Evolutionary conservation across 164 flowering plant species (phyloP).

Genomic region (Berberis vulgaris): DNA sequence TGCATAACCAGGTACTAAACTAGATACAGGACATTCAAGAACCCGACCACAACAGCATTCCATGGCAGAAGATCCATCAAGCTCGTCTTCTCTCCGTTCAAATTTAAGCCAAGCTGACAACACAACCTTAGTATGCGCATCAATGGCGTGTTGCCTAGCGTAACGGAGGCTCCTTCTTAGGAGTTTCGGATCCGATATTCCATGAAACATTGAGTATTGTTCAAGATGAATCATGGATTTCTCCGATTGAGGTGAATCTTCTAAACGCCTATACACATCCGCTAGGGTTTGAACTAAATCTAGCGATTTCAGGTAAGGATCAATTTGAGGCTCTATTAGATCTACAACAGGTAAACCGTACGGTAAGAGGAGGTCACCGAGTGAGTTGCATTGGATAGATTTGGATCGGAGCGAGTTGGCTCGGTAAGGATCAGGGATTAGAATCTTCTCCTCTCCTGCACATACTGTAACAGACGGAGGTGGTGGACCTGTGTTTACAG

Average conservation of each 20-base stretch:
- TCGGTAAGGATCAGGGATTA: background rate
- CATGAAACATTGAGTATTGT: constrained; percentile 47
- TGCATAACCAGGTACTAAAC: constrained; percentile 46
- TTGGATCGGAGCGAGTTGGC: constrained; percentile 20
- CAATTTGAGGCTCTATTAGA: constrained; percentile 60
- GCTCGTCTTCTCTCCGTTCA: constrained; percentile 79
- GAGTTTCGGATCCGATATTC: constrained; percentile 62
- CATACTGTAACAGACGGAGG: too few relatives aligned
- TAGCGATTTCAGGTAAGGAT: constrained; percentile 44
- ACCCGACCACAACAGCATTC: constrained; percentile 32
- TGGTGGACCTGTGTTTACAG: too few relatives aligned
- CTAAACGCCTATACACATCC: constrained; percentile 36
- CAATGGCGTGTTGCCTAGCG: constrained; percentile 55
- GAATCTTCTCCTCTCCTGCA: too few relatives aligned
- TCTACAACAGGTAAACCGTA: constrained; percentile 38
- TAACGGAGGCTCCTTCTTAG: constrained; percentile 46
- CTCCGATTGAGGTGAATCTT: constrained; percentile 25
- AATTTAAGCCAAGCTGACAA: constrained; percentile 69
- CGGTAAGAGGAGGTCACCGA: constrained; percentile 29
- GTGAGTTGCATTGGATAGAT: constrained; percentile 12
- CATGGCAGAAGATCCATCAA: constrained; percentile 32
- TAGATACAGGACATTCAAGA: constrained; percentile 49
- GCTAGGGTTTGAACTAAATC: constrained; percentile 54
- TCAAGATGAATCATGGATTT: constrained; percentile 40
- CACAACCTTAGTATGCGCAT: constrained; percentile 64